Base-by-base conservation (phyloP, 805 yeast species). In the Candida easanensis region DNA sequence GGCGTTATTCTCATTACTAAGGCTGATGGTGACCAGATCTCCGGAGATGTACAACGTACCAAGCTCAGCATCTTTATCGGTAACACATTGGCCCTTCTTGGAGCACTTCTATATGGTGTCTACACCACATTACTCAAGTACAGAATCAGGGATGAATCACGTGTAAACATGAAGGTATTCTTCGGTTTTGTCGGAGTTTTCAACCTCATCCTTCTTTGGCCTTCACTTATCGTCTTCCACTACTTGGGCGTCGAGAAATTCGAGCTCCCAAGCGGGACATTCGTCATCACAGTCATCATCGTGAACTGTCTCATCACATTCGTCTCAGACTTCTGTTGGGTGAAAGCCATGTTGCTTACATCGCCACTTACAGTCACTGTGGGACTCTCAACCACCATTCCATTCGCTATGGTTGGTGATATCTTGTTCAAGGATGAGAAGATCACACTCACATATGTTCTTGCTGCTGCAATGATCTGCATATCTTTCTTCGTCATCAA, bases 291-390 rank as follows among this genome's bases (percentile, higher is more conserved):
- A 1, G 68, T 89, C 3, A 66, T 91, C 6, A 39, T 74, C 0
- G 48, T 79, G 36, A 93, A 93, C 62, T 85, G 90, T 45, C 57
- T 78, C 27, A 80, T 88, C 33, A 88, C 97, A 1, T 83, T 93
- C 52, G 64, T 90, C 14, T 84, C 95, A 31, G 99, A 93, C 61
- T 89, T 84, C 54, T 81, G 95, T 57, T 93, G 99, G 99, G 96
- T 96, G 26, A 80, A 88, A 50, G 95, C 98, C 0, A 93, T 90
- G 79, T 73, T 93, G 25, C 68, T 93, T 57, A 93, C 99, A 1
- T 84, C 93, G 34, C 99, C 99, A 2, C 70, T 93, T 51, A 90
- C 96, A 0, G 98, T 91, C 3, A 93, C 99, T 0, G 95, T 93
- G 10, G 99, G 99, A 0, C 70, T 93, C 23, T 84, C 96, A 17